Percentiles rank a stretch among this genome's conserved stretches.
These are phyloP conservation scores for Lichtheimia ornata DNA, from an alignment of 371 early-diverging fungal genomes.

Conservation along the genomic window DNA sequence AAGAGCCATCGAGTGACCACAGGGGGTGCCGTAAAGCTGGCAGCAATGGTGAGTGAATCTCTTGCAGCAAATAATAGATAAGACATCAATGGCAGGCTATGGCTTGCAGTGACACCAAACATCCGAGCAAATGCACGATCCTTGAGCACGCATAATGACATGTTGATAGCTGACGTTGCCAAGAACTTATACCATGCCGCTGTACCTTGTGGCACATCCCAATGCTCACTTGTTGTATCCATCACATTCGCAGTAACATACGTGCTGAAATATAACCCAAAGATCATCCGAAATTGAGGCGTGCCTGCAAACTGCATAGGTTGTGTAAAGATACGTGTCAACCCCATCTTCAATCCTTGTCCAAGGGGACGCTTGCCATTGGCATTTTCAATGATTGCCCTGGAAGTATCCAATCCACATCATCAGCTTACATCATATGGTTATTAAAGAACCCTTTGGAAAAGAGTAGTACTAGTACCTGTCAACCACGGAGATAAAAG, in stretches of 20 bases:
- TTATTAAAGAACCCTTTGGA: not conserved
- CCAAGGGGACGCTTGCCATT: constrained; percentile 53
- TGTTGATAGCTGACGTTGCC: constrained; percentile 59
- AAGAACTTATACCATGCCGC: constrained; percentile 57
- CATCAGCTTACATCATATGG: not conserved
- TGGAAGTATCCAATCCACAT: constrained; percentile 6
- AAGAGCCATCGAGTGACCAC: constrained; percentile 33
- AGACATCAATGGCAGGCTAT: constrained; percentile 49
- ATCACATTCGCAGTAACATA: constrained; percentile 61
- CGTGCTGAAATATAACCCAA: constrained; percentile 58
- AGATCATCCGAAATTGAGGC: constrained; percentile 53
- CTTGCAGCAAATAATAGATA: constrained; percentile 60
- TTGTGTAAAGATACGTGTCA: constrained; percentile 32
- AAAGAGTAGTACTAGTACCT: too few species aligned
- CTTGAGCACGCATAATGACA: constrained; percentile 58
- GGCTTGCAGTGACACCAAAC: constrained; percentile 53
- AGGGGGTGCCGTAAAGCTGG: constrained; percentile 68
- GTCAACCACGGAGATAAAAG: constrained; percentile 69
- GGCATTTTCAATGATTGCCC: constrained; percentile 65
- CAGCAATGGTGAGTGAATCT: constrained; percentile 66
- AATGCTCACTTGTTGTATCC: constrained; percentile 53
- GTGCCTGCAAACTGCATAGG: constrained; percentile 50
- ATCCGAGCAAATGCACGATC: constrained; percentile 63
- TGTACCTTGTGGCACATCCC: constrained; percentile 19
- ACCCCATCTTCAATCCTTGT: constrained; percentile 47